Conservation (phyloP, 2,329 filamentous ascomycete genomes). For the Lizonia empirigonia region DNA sequence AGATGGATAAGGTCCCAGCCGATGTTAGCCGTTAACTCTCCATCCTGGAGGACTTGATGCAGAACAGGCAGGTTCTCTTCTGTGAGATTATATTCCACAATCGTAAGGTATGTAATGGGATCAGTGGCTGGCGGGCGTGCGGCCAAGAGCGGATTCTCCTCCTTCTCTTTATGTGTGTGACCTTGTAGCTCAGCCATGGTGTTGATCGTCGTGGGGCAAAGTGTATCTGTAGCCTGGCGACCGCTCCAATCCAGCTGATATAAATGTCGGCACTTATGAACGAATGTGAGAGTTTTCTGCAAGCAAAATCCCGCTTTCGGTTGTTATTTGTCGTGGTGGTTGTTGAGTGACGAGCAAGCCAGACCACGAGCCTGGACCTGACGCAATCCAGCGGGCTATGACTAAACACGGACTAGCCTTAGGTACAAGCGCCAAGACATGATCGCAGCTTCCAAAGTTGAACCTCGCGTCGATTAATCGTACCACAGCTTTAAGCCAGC, state of each 20-base stretch:
- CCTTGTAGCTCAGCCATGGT: slow-evolving; percentile 43
- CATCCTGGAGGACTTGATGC: slow-evolving; percentile 71
- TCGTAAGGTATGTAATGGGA: slow-evolving; percentile 76
- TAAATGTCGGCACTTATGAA: background rate
- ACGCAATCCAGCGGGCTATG: slow-evolving; percentile 20
- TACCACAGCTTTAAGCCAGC: slow-evolving; percentile 7
- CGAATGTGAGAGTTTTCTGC: background rate
- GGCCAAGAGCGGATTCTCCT: slow-evolving; percentile 59
- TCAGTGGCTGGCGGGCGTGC: slow-evolving; percentile 68
- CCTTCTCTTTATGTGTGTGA: slow-evolving; percentile 22
- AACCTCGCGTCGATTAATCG: slow-evolving; percentile 10
- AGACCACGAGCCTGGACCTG: slow-evolving; percentile 14
- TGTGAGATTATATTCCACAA: slow-evolving; percentile 74
- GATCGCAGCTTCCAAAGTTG: slow-evolving; percentile 22
- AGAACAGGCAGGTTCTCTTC: slow-evolving; percentile 70
- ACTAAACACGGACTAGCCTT: slow-evolving; percentile 10
- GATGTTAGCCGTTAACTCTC: slow-evolving; percentile 72
- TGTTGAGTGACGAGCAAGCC: slow-evolving; percentile 12
- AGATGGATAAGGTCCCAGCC: slow-evolving; percentile 84
- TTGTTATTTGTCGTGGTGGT: slow-evolving; percentile 1
- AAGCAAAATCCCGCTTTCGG: background rate
- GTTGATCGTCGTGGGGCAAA: slow-evolving; percentile 1
- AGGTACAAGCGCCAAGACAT: slow-evolving; percentile 22
- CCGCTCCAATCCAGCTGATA: background rate
- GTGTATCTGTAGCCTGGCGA: background rate